Percentiles rank a stretch among this genome's conserved stretches.
These are phyloP conservation scores for Aspergillus glaucus DNA, from an alignment of 2,329 filamentous ascomycete genomes.

Conservation along the genomic window DNA sequence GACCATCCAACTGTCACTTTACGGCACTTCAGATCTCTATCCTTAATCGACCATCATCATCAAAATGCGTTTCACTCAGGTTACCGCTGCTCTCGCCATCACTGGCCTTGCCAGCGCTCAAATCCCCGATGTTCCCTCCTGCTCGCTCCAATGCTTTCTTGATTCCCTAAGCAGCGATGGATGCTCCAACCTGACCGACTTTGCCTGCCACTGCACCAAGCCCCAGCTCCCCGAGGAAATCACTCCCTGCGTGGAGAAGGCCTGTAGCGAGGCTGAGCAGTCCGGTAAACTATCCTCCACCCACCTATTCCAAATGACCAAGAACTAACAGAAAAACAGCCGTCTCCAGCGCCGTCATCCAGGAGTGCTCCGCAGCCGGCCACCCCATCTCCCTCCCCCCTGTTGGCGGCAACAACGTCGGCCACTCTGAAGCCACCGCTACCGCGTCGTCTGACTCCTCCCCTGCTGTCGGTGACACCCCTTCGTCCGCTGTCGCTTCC, in stretches of 20 bases:
- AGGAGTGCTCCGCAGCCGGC: slow-evolving; percentile 29
- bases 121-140: slow-evolving; percentile 39
- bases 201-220: slow-evolving; percentile 46
- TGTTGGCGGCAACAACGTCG: slow-evolving; percentile 7
- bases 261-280: slow-evolving; percentile 36
- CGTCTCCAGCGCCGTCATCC: slow-evolving; percentile 30
- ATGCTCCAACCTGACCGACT: slow-evolving; percentile 43
- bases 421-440: neutral
- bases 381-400: slow-evolving; percentile 33
- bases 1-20: neutral
- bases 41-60: neutral
- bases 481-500: neutral
- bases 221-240: slow-evolving; percentile 36
- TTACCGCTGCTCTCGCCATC: slow-evolving; percentile 33
- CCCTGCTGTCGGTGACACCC: neutral
- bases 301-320: neutral
- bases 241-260: slow-evolving; percentile 42
- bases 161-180: slow-evolving; percentile 37
- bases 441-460: neutral
- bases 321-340: slow-evolving; percentile 14
- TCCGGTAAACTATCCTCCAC: slow-evolving; percentile 20
- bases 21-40: neutral
- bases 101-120: slow-evolving; percentile 43
- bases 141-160: slow-evolving; percentile 44
- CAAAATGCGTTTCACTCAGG: slow-evolving; percentile 30